Evolutionary conservation across 2,329 filamentous ascomycete genomes (phyloP), one percentile per base, ranked within the genome.

Genomic region (Eurotiales sp.): DNA sequence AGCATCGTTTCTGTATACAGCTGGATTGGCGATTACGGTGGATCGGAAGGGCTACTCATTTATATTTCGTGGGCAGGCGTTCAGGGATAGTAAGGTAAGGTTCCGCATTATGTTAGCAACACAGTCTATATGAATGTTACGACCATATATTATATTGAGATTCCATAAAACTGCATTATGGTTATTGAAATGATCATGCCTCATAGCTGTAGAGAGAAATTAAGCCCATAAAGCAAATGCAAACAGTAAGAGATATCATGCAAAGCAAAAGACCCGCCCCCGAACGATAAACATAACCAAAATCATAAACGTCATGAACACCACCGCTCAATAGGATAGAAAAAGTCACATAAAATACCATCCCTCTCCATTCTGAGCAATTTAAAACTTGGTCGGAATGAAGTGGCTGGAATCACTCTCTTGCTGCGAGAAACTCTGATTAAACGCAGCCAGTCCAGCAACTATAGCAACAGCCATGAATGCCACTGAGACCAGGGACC

Each of bases 371-470:
- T 14, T n/a, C 19, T 27, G 4, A 6, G 5, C 25, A 5, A 6
- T 10, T 53, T 23, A 50, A 29, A 53, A 21, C 14, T 53, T 46
- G 0, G 51, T 50, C 1, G 77, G 76, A 50, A 88, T 81, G 50
- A 89, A 87, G 32, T 80, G 71, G 60, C 87, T 73, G 1, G 86
- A 87, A 60, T 87, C 85, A 47, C 81, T 72, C 66, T 86, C 75
- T 63, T 90, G 86, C 67, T 90, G 75, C 19, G 75, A 75, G 59
- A 83, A 85, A 1, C 82, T 83, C 67, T 90, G 77, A 0, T 83
- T 84, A 62, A 91, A 91, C 7, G 86, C 87, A 1, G 87, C 87
- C 37, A 92, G 78, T 1, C 85, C 87, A 4, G 84, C 86, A n/a
- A 91, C 69, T 56, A 92, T 90, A 2, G 83, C 86, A 12, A 75